These are phyloP conservation scores for Trichopus zeylanicus DNA, from an alignment of 116 monocot genomes.

Conservation along the genomic window DNA sequence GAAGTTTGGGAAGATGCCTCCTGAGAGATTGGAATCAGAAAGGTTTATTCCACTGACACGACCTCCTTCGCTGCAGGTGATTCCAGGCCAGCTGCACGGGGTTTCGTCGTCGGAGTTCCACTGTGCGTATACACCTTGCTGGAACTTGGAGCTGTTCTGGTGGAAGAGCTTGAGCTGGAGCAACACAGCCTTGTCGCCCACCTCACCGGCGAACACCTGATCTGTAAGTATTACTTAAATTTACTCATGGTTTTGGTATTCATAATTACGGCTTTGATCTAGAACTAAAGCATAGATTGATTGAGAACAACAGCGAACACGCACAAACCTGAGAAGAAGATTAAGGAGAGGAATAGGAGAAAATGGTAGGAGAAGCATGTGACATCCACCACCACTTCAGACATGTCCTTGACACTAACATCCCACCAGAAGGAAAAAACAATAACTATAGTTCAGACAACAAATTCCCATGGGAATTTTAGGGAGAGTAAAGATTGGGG, in stretches of 20 bases:
- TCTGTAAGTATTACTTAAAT: not conserved
- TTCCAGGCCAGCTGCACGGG: slow-evolving; percentile 57
- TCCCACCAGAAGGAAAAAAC: not conserved
- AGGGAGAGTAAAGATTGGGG: not conserved
- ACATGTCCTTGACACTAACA: not conserved
- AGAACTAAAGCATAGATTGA: no score
- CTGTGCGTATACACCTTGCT: slow-evolving; percentile 30
- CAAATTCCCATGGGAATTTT: not conserved
- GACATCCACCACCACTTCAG: not conserved
- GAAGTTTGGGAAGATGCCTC: slow-evolving; percentile 41
- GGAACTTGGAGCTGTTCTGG: slow-evolving; percentile 17
- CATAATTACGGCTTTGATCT: no score
- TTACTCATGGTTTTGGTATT: not conserved
- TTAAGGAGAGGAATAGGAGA: not conserved
- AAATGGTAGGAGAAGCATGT: not conserved
- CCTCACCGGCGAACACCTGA: not conserved
- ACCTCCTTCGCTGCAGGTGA: slow-evolving; percentile 27
- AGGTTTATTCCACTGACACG: slow-evolving; percentile 50
- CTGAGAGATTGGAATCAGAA: slow-evolving; percentile 32
- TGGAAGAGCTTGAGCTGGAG: slow-evolving; percentile 44
- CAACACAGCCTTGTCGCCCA: slow-evolving; percentile 36
- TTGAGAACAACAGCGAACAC: not conserved
- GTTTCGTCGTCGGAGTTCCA: slow-evolving; percentile 42
- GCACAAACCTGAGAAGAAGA: not conserved
- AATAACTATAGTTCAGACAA: not conserved